Conservation (phyloP, 192 early-diverging fungal genomes). For the Bifiguratus adelaidae region DNA sequence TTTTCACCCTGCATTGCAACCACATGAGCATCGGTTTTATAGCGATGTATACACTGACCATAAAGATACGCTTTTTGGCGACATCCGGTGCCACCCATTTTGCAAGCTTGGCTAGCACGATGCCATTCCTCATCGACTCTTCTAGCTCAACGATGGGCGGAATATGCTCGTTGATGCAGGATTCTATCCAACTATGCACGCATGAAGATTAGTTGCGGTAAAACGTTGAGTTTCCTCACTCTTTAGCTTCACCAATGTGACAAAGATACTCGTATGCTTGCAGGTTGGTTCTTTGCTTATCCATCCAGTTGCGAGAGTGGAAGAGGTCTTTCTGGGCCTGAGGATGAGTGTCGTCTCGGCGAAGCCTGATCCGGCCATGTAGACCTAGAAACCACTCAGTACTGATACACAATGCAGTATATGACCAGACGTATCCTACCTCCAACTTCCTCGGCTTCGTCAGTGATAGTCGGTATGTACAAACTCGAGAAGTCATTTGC, state of each 20-base stretch:
- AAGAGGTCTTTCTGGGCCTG: too few species aligned
- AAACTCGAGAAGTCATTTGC: conserved; percentile 12
- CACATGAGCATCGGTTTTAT: not conserved
- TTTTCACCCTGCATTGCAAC: conserved; percentile 41
- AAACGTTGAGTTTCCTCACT: conserved; percentile 41
- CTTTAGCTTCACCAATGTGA: conserved; percentile 97
- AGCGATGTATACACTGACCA: conserved; percentile 21
- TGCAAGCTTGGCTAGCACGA: conserved; percentile 84
- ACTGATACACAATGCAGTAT: not conserved
- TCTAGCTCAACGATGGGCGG: conserved; percentile 71
- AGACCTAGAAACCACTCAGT: conserved; percentile 8
- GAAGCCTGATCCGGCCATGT: conserved; percentile 10
- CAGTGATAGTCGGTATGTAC: conserved; percentile 16
- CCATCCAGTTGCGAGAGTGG: conserved; percentile 78
- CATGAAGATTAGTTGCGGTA: not conserved
- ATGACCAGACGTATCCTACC: conserved; percentile 1
- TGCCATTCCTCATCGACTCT: conserved; percentile 88
- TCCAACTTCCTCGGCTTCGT: conserved; percentile 24
- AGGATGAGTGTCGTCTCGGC: not conserved
- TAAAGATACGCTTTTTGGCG: conserved; percentile 82
- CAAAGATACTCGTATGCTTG: conserved; percentile 99
- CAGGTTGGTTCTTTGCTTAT: conserved; percentile 74
- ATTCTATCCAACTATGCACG: conserved; percentile 73
- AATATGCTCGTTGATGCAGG: conserved; percentile 76
- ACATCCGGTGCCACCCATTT: conserved; percentile 69